Base-by-base conservation (phyloP, 139 green algal genomes). In the Eudorina sp. region DNA sequence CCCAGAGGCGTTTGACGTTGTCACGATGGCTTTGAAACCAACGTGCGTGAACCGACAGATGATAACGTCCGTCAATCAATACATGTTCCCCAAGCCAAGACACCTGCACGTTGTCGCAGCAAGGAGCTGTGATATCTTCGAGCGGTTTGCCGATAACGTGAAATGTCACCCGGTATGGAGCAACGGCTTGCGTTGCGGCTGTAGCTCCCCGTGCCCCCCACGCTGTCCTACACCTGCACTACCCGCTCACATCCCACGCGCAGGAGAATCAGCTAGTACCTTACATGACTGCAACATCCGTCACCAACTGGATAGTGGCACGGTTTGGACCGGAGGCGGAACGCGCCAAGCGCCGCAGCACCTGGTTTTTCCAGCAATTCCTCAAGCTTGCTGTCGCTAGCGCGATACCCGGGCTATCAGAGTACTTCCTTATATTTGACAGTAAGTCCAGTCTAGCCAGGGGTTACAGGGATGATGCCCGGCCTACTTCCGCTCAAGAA, bases 21-120 rank as follows among this genome's bases (percentile, higher is more conserved):
- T 79, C 40, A 58, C 70, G 41, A 19, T 79, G 41, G 70, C 70
- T 53, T 14, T 79, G 2, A 79, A 79, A 25, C 70, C 70, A 38
- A 79, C 70, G 2, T 79, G 70, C 70, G 70, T 79, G 5, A 79
- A 79, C 70, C 70, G 70, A 23, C 40, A 58, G 23, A 79, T 79
- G 70, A 41, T 79, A 1, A 41, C 23, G 16, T 53, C 40, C 7
- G 41, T 79, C 18, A 79, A 79, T 41, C 55, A 79, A 41, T 55
- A 40, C 27, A 36, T 79, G 5, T 1, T 58, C 1, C 70, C 70
- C 25, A 53, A 55, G 70, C 70, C 70, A 13, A n/a, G 70, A 36
- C 55, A 55, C 70, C 18, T 79, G 6, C 70, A 55, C 34, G 34
- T 79, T 34, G 27, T 79, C 19, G 70, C 41, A 23, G 38, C 38